Base-by-base conservation (phyloP, 768 basidiomycete species). In the Tulasnella sp. region DNA sequence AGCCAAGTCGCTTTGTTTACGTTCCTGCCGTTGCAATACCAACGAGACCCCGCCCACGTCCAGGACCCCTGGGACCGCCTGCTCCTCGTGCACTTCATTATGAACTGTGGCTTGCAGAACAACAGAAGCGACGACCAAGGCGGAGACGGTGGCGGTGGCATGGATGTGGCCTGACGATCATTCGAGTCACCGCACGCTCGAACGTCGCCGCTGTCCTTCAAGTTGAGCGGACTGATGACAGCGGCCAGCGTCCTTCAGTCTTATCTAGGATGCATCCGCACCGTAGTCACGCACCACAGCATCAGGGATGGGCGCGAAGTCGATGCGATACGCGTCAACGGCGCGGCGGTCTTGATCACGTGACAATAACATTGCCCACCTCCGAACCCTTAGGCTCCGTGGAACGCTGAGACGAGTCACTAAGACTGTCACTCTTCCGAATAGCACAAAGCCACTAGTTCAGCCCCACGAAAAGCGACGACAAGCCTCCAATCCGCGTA, bases 1-100 rank as follows among this genome's bases (percentile, higher is more conserved):
- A 69, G 64, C 64, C 0, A 24, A 60, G 16, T n/a, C 58, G 64
- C 64, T 69, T 69, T 69, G 64, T 69, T 69, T 69, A 69, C 64
- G 64, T 69, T 69, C 64, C 64, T 69, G 64, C 64, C 64, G 64
- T 69, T 37, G 64, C 64, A 69, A 69, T 69, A 69, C 64, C 64
- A 14, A 69, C 64, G 31, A 69, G 31, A 37, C 64, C 64, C 64
- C 64, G 64, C 18, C 64, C 34, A 31, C 1, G 9, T 12, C 31
- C 31, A 37, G 64, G 64, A 69, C 64, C 64, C 64, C 64, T 4
- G 34, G 34, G 16, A 69, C 64, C 34, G 34, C 3, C 34, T 28
- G 34, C 31, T 16, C 64, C 64, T 69, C 64, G 64, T 69, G 64
- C 64, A 37, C 64, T 69, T 69, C 64, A 69, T 69, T 69, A 69